phyloP scores from a whole-genome alignment of 352 stramenopile genomes.

The Lagenidium giganteum region DNA sequence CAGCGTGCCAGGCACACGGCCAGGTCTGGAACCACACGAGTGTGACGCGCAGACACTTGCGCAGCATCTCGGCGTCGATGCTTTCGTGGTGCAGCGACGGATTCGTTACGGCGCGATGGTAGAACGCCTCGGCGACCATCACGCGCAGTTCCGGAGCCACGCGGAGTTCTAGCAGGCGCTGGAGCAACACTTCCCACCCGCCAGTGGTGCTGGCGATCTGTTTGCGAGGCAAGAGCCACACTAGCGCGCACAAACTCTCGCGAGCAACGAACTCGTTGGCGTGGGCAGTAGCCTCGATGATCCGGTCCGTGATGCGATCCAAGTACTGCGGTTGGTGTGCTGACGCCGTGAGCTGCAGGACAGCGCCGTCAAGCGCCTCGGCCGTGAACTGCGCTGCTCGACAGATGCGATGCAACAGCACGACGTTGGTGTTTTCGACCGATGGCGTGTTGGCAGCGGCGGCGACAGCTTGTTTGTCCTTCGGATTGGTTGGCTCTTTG shows the following conservation, averaged over 20 bases:
- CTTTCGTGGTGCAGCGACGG: conserved; percentile 24
- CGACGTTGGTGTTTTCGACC: conserved; percentile 6
- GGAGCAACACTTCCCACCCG: conserved; percentile 37
- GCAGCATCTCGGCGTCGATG: conserved; percentile 44
- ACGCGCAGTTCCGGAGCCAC: conserved; percentile 37
- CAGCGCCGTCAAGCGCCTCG: conserved; percentile 35
- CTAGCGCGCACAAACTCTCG: conserved; percentile 55
- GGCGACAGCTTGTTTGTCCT: conserved; percentile 5
- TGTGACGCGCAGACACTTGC: conserved; percentile 37
- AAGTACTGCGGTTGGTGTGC: conserved; percentile 48
- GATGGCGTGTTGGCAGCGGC: conserved; percentile 8
- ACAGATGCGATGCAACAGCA: conserved; percentile 45
- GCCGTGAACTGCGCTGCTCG: conserved; percentile 47
- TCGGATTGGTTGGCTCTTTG: no score
- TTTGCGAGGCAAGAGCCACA: conserved; percentile 63
- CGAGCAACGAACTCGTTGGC: conserved; percentile 47
- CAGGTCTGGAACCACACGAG: conserved; percentile 50
- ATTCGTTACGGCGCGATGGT: conserved; percentile 48
- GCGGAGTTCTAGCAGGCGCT: conserved; percentile 38
- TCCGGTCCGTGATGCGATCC: conserved; percentile 37
- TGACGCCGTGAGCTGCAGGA: conserved; percentile 34
- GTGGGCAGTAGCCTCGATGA: conserved; percentile 33
- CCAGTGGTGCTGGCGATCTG: conserved; percentile 1
- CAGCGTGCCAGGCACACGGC: conserved; percentile 67
- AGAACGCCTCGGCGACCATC: conserved; percentile 57